Evolutionary conservation across 2,329 filamentous ascomycete genomes (phyloP).

Genomic region (Diaporthe ampelina): DNA sequence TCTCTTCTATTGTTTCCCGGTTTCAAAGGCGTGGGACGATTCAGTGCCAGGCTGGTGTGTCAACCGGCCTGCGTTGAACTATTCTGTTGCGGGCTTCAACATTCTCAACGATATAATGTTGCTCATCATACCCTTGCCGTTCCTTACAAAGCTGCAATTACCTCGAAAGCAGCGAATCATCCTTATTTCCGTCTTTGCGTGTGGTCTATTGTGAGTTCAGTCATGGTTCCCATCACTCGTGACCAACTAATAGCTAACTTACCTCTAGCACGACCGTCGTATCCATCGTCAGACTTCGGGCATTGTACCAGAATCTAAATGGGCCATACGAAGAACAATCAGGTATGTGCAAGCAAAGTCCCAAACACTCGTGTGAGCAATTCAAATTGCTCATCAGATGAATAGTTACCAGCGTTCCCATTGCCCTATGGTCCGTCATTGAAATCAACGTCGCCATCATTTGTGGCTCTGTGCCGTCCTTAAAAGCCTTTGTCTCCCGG

Average conservation of each 20-base stretch:
- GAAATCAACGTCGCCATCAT: constrained; percentile 54
- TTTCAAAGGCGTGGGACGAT: constrained; percentile 45
- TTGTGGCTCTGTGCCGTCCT: constrained; percentile 56
- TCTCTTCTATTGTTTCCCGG: constrained; percentile 47
- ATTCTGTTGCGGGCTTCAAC: constrained; percentile 49
- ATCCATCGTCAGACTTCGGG: constrained; percentile 44
- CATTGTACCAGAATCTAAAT: constrained; percentile 42
- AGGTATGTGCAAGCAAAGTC: constrained; percentile 15
- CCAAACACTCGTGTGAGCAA: too few relatives aligned
- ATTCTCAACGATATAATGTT: constrained; percentile 50
- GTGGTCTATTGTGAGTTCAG: constrained; percentile 49
- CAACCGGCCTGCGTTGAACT: constrained; percentile 44
- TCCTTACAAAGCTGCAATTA: constrained; percentile 52
- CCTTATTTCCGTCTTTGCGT: constrained; percentile 54
- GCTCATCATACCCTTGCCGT: constrained; percentile 47
- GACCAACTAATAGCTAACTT: not conserved
- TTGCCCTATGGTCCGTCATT: constrained; percentile 48
- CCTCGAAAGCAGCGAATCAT: constrained; percentile 58
- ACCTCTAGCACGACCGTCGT: constrained; percentile 40
- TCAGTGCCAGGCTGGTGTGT: constrained; percentile 43
- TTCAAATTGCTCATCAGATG: not conserved
- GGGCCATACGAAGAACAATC: constrained; percentile 35
- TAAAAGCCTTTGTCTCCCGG: constrained; percentile 56
- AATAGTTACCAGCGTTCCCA: constrained; percentile 43
- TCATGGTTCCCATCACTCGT: not conserved